Evolutionary conservation across 2,329 filamentous ascomycete genomes (phyloP).

Genomic region (Scopulariopsis brevicaulis): DNA sequence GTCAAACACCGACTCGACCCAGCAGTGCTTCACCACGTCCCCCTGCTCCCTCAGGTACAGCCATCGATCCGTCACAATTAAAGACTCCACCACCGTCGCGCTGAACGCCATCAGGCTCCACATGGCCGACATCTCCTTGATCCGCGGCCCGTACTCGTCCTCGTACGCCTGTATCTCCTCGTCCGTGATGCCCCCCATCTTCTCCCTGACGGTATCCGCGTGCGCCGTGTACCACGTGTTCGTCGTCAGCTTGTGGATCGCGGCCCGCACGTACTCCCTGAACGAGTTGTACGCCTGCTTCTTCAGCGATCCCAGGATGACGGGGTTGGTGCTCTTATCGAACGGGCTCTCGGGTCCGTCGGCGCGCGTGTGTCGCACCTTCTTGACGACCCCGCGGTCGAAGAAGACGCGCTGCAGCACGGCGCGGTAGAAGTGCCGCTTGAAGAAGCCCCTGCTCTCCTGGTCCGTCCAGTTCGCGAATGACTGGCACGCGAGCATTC

Average conservation of each 20-base stretch:
- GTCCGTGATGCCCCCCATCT: slow-evolving; percentile 59
- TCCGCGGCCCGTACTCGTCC: slow-evolving; percentile 47
- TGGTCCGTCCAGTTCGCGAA: slow-evolving; percentile 78
- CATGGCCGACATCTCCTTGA: slow-evolving; percentile 73
- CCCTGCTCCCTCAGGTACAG: slow-evolving; percentile 70
- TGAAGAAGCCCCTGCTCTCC: slow-evolving; percentile 84
- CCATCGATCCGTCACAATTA: slow-evolving; percentile 88
- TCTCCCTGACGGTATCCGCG: slow-evolving; percentile 49
- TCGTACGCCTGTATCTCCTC: slow-evolving; percentile 67
- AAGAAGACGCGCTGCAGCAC: slow-evolving; percentile 87
- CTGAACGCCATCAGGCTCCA: slow-evolving; percentile 98
- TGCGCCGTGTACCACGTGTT: slow-evolving; percentile 45
- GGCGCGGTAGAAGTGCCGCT: slow-evolving; percentile 83
- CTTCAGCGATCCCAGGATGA: slow-evolving; percentile 76
- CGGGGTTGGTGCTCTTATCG: slow-evolving; percentile 56
- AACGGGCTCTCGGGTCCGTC: slow-evolving; percentile 25
- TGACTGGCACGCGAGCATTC: slow-evolving; percentile 97
- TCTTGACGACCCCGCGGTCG: slow-evolving; percentile 65
- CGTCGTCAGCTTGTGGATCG: slow-evolving; percentile 60
- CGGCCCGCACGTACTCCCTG: slow-evolving; percentile 66
- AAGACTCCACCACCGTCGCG: slow-evolving; percentile 75
- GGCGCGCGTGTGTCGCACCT: slow-evolving; percentile 31
- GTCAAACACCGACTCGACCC: slow-evolving; percentile 92
- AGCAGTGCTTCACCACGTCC: slow-evolving; percentile 59
- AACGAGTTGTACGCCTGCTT: slow-evolving; percentile 74